A percentile compares a stretch with the other conserved stretches of the same genome.
Conservation (phyloP, 1,139 yeast species). For the Magnusiomyces starmeri region DNA sequence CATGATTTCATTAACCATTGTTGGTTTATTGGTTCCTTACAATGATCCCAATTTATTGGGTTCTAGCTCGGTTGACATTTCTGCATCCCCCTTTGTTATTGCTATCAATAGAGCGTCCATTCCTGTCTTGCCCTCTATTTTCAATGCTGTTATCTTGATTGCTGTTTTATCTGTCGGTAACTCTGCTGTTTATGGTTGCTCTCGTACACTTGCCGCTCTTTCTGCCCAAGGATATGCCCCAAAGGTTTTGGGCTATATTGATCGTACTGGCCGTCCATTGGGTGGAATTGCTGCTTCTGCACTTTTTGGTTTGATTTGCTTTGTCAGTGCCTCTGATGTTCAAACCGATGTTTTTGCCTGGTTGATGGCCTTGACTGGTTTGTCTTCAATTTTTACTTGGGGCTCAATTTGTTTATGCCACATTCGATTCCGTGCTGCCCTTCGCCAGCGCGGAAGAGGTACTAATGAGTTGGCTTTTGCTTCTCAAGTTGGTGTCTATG, state of each 20-base stretch:
- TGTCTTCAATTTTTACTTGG: conserved; percentile 82
- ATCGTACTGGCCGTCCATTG: conserved; percentile 67
- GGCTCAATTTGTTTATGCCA: conserved; percentile 69
- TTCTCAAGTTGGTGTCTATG: conserved; percentile 62
- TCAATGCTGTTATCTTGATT: conserved; percentile 64
- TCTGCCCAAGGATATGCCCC: conserved; percentile 84
- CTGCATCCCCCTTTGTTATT: conserved; percentile 70
- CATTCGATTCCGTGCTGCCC: conserved; percentile 70
- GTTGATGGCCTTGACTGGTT: conserved; percentile 77
- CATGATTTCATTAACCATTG: conserved; percentile 48
- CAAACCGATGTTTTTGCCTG: conserved; percentile 67
- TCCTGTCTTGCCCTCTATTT: conserved; percentile 56
- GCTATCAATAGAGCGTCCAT: conserved; percentile 54
- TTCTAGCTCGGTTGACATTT: conserved; percentile 42
- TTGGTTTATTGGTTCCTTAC: conserved; percentile 61
- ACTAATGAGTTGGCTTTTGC: conserved; percentile 60
- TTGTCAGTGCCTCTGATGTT: conserved; percentile 56
- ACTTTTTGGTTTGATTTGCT: conserved; percentile 59
- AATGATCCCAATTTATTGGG: conserved; percentile 41
- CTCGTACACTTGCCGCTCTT: conserved; percentile 74
- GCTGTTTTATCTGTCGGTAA: conserved; percentile 70
- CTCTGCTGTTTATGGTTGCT: conserved; percentile 69
- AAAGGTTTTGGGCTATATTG: conserved; percentile 61
- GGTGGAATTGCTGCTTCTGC: conserved; percentile 54
- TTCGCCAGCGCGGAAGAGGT: conserved; percentile 56